Conservation (phyloP, 2,329 filamentous ascomycete genomes). For the Alternaria ethzedia region DNA sequence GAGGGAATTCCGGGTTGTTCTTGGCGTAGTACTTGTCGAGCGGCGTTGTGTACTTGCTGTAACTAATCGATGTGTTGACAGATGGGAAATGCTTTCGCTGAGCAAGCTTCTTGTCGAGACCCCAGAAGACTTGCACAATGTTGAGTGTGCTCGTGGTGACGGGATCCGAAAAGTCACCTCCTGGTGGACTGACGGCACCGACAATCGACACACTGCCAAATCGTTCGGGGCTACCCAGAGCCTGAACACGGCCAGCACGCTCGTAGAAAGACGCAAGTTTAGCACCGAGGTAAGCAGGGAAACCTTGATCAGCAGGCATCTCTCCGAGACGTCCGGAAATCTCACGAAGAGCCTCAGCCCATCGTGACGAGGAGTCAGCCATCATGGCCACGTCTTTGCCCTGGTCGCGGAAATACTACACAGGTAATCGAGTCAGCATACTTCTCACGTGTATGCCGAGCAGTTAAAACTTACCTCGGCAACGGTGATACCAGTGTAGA, state of each 20-base stretch:
- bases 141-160: slow-evolving; percentile 91
- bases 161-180: slow-evolving; percentile 98
- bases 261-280: slow-evolving; percentile 99
- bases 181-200: slow-evolving; percentile 93
- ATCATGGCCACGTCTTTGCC: slow-evolving; percentile 99
- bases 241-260: slow-evolving; percentile 85
- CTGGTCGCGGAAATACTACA: slow-evolving; percentile 89
- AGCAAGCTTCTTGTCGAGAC: slow-evolving; percentile 98
- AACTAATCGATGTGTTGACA: slow-evolving; percentile 92
- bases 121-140: slow-evolving; percentile 99
- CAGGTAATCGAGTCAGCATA: not conserved
- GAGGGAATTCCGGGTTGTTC: slow-evolving; percentile 91
- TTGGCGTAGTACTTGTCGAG: slow-evolving; percentile 95
- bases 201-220: slow-evolving; percentile 96
- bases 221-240: slow-evolving; percentile 87
- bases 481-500: slow-evolving; percentile 70
- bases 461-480: not conserved
- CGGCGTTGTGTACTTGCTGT: slow-evolving; percentile 92
- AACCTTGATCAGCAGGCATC: slow-evolving; percentile 99
- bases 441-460: not conserved
- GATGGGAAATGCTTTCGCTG: slow-evolving; percentile 99
- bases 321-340: slow-evolving; percentile 98
- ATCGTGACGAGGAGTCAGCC: slow-evolving; percentile 97
- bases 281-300: slow-evolving; percentile 94
- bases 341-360: slow-evolving; percentile 98